These are phyloP conservation scores for Leucosporidium yakuticum DNA, from an alignment of 768 basidiomycete species.

Conservation along the genomic window DNA sequence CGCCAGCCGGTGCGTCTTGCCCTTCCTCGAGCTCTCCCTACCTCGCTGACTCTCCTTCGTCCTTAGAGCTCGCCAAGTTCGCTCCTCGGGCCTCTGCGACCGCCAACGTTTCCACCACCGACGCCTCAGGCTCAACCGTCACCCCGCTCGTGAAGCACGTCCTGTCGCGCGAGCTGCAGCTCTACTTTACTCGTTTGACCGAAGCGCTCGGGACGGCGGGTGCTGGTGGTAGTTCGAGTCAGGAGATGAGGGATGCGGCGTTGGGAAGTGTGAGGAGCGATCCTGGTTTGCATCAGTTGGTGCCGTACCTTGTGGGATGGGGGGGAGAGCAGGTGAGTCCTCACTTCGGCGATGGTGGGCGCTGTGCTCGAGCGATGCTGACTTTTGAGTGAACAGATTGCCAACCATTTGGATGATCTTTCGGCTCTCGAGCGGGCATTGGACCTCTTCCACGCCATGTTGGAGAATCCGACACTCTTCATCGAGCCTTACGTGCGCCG, in stretches of 20 bases:
- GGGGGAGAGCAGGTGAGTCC: slow-evolving; percentile 57
- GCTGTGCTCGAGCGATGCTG: not conserved
- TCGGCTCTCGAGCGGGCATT: slow-evolving; percentile 70
- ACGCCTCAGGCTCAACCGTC: slow-evolving; percentile 20
- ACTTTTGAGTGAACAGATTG: slow-evolving; percentile 48
- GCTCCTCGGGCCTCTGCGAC: slow-evolving; percentile 10
- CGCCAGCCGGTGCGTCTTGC: slow-evolving; percentile 40
- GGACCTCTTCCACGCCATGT: slow-evolving; percentile 73
- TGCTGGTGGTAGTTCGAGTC: slow-evolving; percentile 45
- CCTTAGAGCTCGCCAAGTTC: slow-evolving; percentile 28
- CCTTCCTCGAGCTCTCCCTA: too few species aligned
- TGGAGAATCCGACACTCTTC: slow-evolving; percentile 82
- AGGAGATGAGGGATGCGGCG: slow-evolving; percentile 74
- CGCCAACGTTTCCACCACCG: slow-evolving; percentile 5
- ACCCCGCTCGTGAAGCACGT: slow-evolving; percentile 78
- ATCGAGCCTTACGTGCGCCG: slow-evolving; percentile 80
- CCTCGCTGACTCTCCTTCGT: not conserved
- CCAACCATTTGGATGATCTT: slow-evolving; percentile 54
- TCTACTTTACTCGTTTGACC: slow-evolving; percentile 89
- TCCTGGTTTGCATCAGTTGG: slow-evolving; percentile 79
- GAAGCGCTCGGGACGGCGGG: slow-evolving; percentile 53
- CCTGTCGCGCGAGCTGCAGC: slow-evolving; percentile 83
- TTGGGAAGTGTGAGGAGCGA: slow-evolving; percentile 82
- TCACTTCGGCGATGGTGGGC: not conserved
- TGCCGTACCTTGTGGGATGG: slow-evolving; percentile 94